Conservation (phyloP, 208 protist species). For the Acanthamoeba lenticulata region DNA sequence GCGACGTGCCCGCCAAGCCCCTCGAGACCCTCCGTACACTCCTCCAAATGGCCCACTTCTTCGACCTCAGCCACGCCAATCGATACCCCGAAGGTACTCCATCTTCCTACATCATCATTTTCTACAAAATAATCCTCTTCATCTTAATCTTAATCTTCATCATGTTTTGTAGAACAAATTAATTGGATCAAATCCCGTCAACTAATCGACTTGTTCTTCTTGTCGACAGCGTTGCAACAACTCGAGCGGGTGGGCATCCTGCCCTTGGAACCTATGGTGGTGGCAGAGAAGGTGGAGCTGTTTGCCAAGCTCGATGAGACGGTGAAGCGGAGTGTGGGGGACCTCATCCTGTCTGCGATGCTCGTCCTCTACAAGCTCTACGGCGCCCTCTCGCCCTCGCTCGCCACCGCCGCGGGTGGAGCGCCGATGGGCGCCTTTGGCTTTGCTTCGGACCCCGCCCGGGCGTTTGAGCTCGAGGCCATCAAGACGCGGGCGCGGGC, state of each 20-base stretch:
- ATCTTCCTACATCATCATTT: no score
- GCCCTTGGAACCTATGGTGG: not conserved
- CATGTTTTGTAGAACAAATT: no score
- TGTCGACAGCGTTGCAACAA: not conserved
- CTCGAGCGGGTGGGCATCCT: not conserved
- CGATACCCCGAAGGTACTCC: not conserved
- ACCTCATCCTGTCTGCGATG: slow-evolving; percentile 8
- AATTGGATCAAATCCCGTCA: no score
- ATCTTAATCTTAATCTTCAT: not conserved
- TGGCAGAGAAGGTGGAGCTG: slow-evolving; percentile 39
- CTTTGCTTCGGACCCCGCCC: not conserved
- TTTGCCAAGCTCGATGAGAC: slow-evolving; percentile 1
- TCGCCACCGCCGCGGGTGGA: not conserved
- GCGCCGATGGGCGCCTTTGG: no score
- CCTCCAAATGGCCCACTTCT: not conserved
- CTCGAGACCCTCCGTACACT: not conserved
- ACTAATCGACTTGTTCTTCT: no score
- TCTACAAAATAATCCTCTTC: no score
- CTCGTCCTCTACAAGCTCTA: slow-evolving; percentile 5
- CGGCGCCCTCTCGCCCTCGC: not conserved
- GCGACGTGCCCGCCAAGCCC: not conserved
- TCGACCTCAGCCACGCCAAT: slow-evolving; percentile 4
- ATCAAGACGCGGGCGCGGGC: not conserved
- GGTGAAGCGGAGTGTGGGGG: not conserved
- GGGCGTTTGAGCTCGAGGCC: not conserved